Base-by-base conservation (phyloP, 2,329 filamentous ascomycete genomes). In the Tolypocladium pustulatum region DNA sequence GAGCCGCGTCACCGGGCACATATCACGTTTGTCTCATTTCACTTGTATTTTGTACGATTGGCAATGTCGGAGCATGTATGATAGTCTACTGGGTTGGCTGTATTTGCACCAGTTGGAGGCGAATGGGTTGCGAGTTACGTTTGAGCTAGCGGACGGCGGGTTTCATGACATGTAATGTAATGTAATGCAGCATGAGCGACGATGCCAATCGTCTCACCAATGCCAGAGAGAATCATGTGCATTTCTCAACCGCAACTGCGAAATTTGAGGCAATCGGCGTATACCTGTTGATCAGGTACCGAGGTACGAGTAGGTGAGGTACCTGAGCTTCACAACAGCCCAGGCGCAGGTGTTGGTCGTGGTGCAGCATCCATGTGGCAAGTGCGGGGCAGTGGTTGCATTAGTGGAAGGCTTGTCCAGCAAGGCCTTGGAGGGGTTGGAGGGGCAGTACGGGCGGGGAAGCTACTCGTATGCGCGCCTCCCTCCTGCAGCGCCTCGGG, bases 41-140 rank as follows among this genome's bases (percentile, higher is more conserved):
- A 59, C 55, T 56, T 63, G 63, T 41, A 53, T 25, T n/a, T 55
- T 57, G 34, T 43, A 49, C 54, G 51, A 25, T 20, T 56, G 30
- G 30, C 4, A 36, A 36, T 36, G 49, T 22, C 20, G 20, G 41
- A 22, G 30, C 10, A 53, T 53, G 49, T 53, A 53, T 22, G 10
- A 36, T 34, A 3, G 49, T 36, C 49, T 52, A 3, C 49, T 2
- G 30, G 49, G 49, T 34, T n/a, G 17, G 27, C 20, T 17, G 49
- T 32, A 30, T 9, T 30, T 30, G 46, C 20, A 52, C 34, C 30
- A 12, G 25, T 9, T 17, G 27, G 27, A 34, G 17, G 13, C 2
- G 12, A 27, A 46, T n/a, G 41, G n/a, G 22, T 13, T 46, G 41
- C n/a, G 9, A 27, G 12, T 17, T 9, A 12, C 43, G 43, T 27